Evolutionary conservation across 257 asterid genomes (phyloP), one percentile per base, ranked within the genome.

Genomic region (Sherardia arvensis): DNA sequence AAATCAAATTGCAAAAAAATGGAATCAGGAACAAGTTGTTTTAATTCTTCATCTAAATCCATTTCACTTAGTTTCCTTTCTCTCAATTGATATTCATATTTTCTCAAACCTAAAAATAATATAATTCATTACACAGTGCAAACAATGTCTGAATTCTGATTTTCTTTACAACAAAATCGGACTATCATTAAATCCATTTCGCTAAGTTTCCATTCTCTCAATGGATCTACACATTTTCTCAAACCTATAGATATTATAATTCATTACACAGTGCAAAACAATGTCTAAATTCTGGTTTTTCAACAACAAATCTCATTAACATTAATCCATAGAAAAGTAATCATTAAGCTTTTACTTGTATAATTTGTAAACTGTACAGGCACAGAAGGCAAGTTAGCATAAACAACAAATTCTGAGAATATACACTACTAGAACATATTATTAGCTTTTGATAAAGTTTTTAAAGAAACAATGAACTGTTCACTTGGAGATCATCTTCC

Each of bases 1-100:
- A 32, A 71, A 71, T 40, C 62, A 20, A 74, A n/a, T 7, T 53
- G 25, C 27, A 32, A 43, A 54, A 9, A 62, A 59, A 36, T 36
- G 55, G 62, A 57, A 59, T 49, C 26, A 67, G 61, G 53, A 58
- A 54, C 32, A 59, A 36, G 15, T 3, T 40, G n/a, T 62, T 62
- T 26, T 26, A 21, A 49, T 43, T 25, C 38, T 23, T 25, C 11
- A 15, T 29, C 2, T 28, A 49, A 49, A 49, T 14, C 22, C 23
- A 57, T 4, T 27, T 25, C 43, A 17, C 20, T 36, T 33, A 45
- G 36, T 61, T 27, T 23, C 36, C 54, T 4, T 4, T 22, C 65
- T 15, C 38, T 26, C 22, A 43, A 38, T 36, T 8, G 26, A 3
- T 22, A 12, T 12, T 34, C 43, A 28, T 34, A 21, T 10, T 61